Base-by-base conservation (phyloP, 2,329 filamentous ascomycete species). In the Arthrobotrys musiformis region DNA sequence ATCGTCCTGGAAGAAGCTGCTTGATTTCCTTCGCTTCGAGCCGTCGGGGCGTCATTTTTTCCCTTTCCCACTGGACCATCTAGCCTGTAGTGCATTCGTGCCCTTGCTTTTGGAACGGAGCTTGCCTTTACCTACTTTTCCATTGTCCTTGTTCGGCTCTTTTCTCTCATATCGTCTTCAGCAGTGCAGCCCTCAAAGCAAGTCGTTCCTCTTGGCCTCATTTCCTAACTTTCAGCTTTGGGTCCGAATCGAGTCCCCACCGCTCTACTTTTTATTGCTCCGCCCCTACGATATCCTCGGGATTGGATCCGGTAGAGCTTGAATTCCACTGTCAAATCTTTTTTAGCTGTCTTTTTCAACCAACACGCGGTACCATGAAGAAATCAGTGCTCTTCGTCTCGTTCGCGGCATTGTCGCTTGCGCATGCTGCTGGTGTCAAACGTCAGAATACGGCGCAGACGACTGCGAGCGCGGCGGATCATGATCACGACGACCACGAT, bases 1-100 rank as follows among this genome's bases (percentile, higher is more conserved):
- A 50, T 64, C 61, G 44, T 64, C 44, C 28, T 50, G 44, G 28
- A 35, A 50, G 52, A 44, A 62, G 44, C 26, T 64, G 58, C 54
- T 46, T 40, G 54, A 58, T 58, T 58, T 19, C 40, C 44, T 44
- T 72, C 68, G 68, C 68, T 64, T 63, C 58, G 68, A 63, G 58
- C 68, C 68, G 68, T 72, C 58, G 58, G 68, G 44, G 48, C 35
- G 35, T 72, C 24, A 40, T 11, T 42, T 54, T 48, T 61, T 63
- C 46, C 56, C n/a, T 42, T 64, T 54, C 58, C 58, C 33, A 72
- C 58, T 63, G 46, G 68, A 46, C 37, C 30, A n/a, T 22, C 15
- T 33, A 72, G 22, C 24, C 19, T 64, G 26, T 48, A 42, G 40
- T 15, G 33, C 35, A 56, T 48, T 26, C 40, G 33, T 40, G n/a